Conservation (phyloP, 2,329 filamentous ascomycete genomes). For the Tolypocladium amazonense region DNA sequence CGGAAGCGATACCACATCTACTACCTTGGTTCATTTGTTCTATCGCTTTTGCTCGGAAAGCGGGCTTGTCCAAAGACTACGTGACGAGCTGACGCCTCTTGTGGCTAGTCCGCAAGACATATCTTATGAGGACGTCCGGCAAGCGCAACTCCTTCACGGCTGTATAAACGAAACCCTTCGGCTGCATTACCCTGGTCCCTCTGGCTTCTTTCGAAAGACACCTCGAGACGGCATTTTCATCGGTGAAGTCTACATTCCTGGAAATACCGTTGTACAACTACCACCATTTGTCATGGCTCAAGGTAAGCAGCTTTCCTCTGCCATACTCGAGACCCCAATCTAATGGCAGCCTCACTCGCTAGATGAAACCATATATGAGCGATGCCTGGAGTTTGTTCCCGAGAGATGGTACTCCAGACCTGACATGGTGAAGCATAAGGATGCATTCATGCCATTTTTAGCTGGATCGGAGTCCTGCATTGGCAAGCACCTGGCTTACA, state of each 20-base stretch:
- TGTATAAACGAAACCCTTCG: slow-evolving; percentile 3
- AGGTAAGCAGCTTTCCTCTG: not conserved
- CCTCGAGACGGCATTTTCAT: slow-evolving; percentile 23
- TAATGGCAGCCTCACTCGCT: not conserved
- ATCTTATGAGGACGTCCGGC: not conserved
- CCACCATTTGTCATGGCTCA: slow-evolving; percentile 13
- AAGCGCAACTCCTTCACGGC: not conserved
- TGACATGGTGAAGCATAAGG: slow-evolving; percentile 1
- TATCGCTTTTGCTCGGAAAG: slow-evolving; percentile 1
- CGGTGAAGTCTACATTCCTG: slow-evolving; percentile 17
- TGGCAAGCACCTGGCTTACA: not conserved
- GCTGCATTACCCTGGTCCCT: slow-evolving; percentile 1
- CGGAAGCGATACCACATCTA: slow-evolving; percentile 2
- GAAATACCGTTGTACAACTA: slow-evolving; percentile 16
- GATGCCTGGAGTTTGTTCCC: not conserved
- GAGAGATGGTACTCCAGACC: not conserved
- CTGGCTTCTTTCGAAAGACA: slow-evolving; percentile 15
- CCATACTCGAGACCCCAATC: not conserved
- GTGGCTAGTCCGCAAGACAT: not conserved
- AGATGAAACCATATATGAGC: slow-evolving; percentile 1
- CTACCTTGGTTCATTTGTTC: not conserved
- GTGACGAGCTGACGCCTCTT: not conserved
- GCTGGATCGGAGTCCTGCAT: slow-evolving; percentile 1
- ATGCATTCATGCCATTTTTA: slow-evolving; percentile 1
- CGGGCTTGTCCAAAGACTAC: not conserved